Base-by-base conservation (phyloP, 2,329 filamentous ascomycete species). In the Fusarium papillatum region DNA sequence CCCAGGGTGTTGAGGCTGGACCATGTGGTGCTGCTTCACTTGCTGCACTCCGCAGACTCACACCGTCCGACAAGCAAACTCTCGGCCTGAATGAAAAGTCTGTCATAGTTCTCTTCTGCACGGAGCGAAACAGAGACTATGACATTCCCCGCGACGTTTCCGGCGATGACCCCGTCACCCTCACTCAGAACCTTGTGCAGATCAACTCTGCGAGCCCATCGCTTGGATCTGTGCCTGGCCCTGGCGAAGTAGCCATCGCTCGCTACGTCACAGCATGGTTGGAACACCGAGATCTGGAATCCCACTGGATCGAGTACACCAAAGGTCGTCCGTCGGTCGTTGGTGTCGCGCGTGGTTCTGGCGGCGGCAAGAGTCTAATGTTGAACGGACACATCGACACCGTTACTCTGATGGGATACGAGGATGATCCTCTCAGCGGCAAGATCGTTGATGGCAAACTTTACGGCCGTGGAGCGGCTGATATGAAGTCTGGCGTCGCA, bases 41-140 rank as follows among this genome's bases (percentile, higher is more conserved):
- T n/a, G 89, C 88, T 39, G 93, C 91, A 1, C 78, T 95, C 34
- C 86, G 85, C 38, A 88, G 87, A 31, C 78, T 92, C 5, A 83
- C 78, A 48, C 63, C 78, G 1, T 79, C 83, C 3, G 80, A 85
- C 14, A 83, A 82, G 46, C 71, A 81, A 2, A 72, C 80, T 0
- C 75, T 89, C 0, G 81, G 81, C 0, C 78, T 91, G 0, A 80
- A 84, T 10, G 76, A 82, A 0, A 83, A 90, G n/a, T 88, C 91
- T 0, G 86, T 92, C 0, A 87, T 95, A 0, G 87, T 95, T 1
- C 81, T 95, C 2, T 88, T 94, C 50, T 92, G 90, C 72, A 95
- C 93, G 0, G 82, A 84, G 48, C 92, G 92, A 0, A 77, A 79
- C 11, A 86, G 93, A 43, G 85, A 88, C 2, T 93, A 94, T 73